Percentiles rank a stretch among this genome's conserved stretches.
These are phyloP conservation scores for Tirmania nivea DNA, from an alignment of 495 filamentous ascomycete species.

Conservation along the genomic window DNA sequence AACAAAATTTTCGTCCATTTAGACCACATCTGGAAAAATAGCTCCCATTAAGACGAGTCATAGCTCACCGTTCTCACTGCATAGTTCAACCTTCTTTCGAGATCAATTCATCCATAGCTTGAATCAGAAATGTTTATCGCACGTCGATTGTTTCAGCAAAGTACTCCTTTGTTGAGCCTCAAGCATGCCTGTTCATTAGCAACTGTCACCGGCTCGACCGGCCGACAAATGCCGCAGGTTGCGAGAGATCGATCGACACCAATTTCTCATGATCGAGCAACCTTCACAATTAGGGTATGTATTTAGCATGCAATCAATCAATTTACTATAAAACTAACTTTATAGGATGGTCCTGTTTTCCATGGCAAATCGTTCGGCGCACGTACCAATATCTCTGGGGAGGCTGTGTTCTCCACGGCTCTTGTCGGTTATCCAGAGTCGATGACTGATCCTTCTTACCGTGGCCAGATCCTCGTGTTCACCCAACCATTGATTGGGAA, in stretches of 20 bases:
- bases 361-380: constrained; percentile 91
- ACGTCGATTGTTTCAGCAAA: constrained; percentile 27
- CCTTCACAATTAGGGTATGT: constrained; percentile 75
- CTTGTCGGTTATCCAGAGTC: constrained; percentile 86
- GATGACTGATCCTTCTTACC: constrained; percentile 80
- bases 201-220: constrained; percentile 45
- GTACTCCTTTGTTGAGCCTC: constrained; percentile 13
- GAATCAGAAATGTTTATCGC: constrained; percentile 24
- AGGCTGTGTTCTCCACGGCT: constrained; percentile 60
- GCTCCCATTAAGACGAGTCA: constrained; percentile 37
- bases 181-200: constrained; percentile 42
- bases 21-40: constrained; percentile 99
- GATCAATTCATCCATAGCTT: constrained; percentile 14
- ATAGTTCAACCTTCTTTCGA: no score
- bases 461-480: constrained; percentile 74
- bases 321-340: neutral
- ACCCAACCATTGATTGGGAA: constrained; percentile 83
- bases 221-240: constrained; percentile 30
- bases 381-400: constrained; percentile 73
- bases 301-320: neutral
- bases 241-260: constrained; percentile 29
- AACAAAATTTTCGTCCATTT: constrained; percentile 19
- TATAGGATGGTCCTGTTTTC: constrained; percentile 60
- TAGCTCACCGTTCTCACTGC: no score
- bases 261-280: constrained; percentile 51